Percentiles rank a stretch among this genome's conserved stretches.
These are phyloP conservation scores for Cryptococcus hybrid DNA, from an alignment of 1,284 basidiomycete species.

Conservation along the genomic window DNA sequence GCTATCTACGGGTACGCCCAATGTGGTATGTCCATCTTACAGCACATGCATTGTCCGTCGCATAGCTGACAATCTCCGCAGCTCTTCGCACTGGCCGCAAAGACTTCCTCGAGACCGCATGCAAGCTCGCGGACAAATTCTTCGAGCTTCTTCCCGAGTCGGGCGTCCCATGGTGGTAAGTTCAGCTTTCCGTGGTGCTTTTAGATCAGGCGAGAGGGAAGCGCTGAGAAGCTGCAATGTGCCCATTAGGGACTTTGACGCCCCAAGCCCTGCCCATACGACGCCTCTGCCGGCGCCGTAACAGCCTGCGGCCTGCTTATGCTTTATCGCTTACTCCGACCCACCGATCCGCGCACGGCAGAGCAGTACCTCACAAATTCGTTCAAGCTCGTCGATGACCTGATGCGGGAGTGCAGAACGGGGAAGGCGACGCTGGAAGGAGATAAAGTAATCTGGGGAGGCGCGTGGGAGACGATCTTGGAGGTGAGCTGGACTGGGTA, in stretches of 20 bases:
- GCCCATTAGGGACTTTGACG: conserved; percentile 34
- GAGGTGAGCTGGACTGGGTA: conserved; percentile 5
- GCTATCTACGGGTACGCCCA: conserved; percentile 42
- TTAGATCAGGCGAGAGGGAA: too few relatives aligned
- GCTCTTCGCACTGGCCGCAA: conserved; percentile 35
- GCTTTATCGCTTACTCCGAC: conserved; percentile 25
- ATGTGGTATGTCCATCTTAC: conserved; percentile 21
- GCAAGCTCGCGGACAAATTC: conserved; percentile 35
- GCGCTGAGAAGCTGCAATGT: too few relatives aligned
- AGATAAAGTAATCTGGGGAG: conserved; percentile 36
- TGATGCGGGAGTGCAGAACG: conserved; percentile 22
- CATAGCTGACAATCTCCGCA: conserved; percentile 5
- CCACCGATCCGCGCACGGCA: conserved; percentile 19
- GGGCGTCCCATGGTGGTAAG: conserved; percentile 39
- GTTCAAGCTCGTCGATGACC: conserved; percentile 26
- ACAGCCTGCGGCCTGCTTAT: conserved; percentile 35
- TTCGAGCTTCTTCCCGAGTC: conserved; percentile 23
- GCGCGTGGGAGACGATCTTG: conserved; percentile 41
- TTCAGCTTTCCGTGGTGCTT: not conserved
- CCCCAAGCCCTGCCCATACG: conserved; percentile 35
- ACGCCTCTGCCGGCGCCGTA: conserved; percentile 35
- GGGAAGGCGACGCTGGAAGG: conserved; percentile 16
- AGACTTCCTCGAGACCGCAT: conserved; percentile 30
- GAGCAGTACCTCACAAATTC: conserved; percentile 30
- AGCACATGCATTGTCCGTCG: not conserved